Base-by-base conservation (phyloP, 1,284 basidiomycete species). In the Microbotryomycetes sp. region DNA sequence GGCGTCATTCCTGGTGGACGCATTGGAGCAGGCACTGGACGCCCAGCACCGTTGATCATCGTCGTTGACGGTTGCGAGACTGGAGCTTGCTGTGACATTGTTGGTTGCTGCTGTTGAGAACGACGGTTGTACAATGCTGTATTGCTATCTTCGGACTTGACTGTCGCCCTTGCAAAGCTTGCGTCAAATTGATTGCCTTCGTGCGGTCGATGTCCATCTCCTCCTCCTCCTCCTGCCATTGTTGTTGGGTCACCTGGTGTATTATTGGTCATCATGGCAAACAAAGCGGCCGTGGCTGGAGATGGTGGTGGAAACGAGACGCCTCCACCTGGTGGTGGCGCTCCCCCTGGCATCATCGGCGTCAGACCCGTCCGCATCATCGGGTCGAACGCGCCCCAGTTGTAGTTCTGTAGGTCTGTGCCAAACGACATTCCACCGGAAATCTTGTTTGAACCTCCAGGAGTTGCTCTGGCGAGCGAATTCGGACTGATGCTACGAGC, bases 221-320 rank as follows among this genome's bases (percentile, higher is more conserved):
- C 63, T 25, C 62, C 69, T 14, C 59, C 60, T 14, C 57, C 61
- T 16, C 22, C 28, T 50, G 15, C 49, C 12, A 26, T 26, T 23
- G 29, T 45, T 52, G 60, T 28, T 42, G 7, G 26, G 19, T 26
- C 42, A 1, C 83, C 81, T 6, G 83, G 78, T 49, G 80, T 78
- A 60, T 80, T 81, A 71, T 85, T 86, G 69, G 87, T 89, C 81
- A 94, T 91, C 80, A 93, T 88, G 63, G 87, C 87, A 59, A 97
- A 83, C 77, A 97, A 90, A 14, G 92, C 92, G 4, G 90, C 87
- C 9, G 93, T 96, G 73, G 88, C 89, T 0, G 93, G 93, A 51
- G 87, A 88, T 0, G 90, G 86, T 42, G 88, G 86, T 3, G 91
- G 90, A 76, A 89, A 92, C 14, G 82, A 81, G 30, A 89, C 83